Base-by-base conservation (phyloP, 108 stramenopile species). In the Pseudonitzschia delicatissima region DNA sequence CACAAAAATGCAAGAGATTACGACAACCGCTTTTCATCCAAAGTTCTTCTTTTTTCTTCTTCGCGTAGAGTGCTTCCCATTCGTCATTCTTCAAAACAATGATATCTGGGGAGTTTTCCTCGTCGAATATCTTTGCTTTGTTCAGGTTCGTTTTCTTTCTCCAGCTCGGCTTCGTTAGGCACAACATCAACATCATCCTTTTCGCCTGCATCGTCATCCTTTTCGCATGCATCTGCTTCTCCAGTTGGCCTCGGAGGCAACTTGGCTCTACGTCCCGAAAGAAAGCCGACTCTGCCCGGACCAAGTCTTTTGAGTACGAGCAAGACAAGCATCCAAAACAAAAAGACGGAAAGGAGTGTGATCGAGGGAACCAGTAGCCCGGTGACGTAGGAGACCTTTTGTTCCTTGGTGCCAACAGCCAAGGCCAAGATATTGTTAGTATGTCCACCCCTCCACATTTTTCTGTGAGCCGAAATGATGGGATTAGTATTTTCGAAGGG, bases 271-370 rank as follows among this genome's bases (percentile, higher is more conserved):
- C 21, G 20, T 36, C 59, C 59, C 12, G 59, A 39, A 3, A 61
- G 37, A 12, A 23, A 61, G 4, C 59, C 59, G 8, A 40, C 59
- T 42, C 20, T 61, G 32, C 39, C 17, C 20, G 36, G 15, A 4
- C 59, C 59, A 8, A 61, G 25, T 42, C 59, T 20, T 61, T 61
- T 61, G 9, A 61, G 40, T 26, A 26, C 25, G 5, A 61, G 37
- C 59, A 61, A 61, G 5, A 61, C n/a, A 42, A 61, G 20, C 40
- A 61, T 61, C 59, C 59, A 61, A 0, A 86, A 84, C 2, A 87
- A 61, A 65, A 92, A 92, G 20, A 81, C 80, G 20, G 87, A 73
- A 8, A 92, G 50, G 51, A 92, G 79, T 36, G 78, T 62, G 7
- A 83, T 66, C 28, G 70, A 60, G 12, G 69, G 34, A 5, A 88